A percentile compares a stretch with the other conserved stretches of the same genome.
phyloP scores from a whole-genome alignment of 2,329 filamentous ascomycete species.

The Diaporthe batatas region DNA sequence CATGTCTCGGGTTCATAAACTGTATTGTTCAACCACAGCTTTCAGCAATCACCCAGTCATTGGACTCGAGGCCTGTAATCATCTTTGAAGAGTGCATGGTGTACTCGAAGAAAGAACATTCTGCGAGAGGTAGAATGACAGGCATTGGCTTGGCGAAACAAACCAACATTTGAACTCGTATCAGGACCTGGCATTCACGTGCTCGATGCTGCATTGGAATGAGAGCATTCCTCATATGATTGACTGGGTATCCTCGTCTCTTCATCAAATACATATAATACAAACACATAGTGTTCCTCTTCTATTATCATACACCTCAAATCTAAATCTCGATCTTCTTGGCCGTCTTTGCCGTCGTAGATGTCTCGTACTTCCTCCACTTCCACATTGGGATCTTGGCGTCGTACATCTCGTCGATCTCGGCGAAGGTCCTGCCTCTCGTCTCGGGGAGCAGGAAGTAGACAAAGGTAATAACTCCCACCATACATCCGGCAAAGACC shows the following conservation, averaged over 20 bases:
- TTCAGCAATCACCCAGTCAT: not conserved
- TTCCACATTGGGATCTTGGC: constrained; percentile 39
- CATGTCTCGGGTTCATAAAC: no score
- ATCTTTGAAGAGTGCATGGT: not conserved
- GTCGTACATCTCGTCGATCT: constrained; percentile 40
- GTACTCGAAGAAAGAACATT: not conserved
- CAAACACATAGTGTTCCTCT: not conserved
- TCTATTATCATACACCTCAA: not conserved
- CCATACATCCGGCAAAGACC: constrained; percentile 40
- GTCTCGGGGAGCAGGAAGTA: constrained; percentile 41
- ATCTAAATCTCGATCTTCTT: constrained; percentile 31
- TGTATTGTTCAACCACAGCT: not conserved
- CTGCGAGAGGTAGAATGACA: not conserved
- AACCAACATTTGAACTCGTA: no score
- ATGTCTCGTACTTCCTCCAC: constrained; percentile 36
- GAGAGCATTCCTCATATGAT: not conserved
- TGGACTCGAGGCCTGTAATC: not conserved
- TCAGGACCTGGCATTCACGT: not conserved
- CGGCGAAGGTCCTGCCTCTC: constrained; percentile 36
- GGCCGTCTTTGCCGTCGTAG: constrained; percentile 24
- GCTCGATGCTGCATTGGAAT: not conserved
- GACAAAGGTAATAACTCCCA: constrained; percentile 35
- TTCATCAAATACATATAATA: constrained; percentile 31
- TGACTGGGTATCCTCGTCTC: constrained; percentile 23
- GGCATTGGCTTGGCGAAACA: not conserved